Percentiles rank a stretch among this genome's conserved stretches.
Conservation (phyloP, 2,329 filamentous ascomycete species). For the Nothomitra cinnamomea region DNA sequence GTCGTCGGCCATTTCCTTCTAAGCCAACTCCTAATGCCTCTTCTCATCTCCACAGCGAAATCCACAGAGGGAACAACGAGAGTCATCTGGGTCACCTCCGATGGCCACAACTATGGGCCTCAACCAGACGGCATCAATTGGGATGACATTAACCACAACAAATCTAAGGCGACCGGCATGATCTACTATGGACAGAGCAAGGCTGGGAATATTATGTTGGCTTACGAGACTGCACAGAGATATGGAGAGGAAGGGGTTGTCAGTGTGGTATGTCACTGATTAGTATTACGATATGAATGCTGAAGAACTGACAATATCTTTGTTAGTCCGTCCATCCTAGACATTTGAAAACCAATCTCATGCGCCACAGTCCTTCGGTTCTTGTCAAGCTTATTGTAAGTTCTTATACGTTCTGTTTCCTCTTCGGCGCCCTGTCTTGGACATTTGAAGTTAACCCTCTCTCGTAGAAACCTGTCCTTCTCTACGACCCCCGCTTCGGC, state of each 20-base stretch:
- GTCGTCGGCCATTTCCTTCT: constrained; percentile 5
- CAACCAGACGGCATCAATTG: constrained; percentile 3
- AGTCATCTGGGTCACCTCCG: constrained; percentile 3
- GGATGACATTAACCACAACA: not conserved
- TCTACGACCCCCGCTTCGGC: constrained; percentile 2
- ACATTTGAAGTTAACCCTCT: not conserved
- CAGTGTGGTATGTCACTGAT: not conserved
- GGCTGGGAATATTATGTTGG: constrained; percentile 4
- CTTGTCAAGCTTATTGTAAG: not conserved
- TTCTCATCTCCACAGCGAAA: not conserved
- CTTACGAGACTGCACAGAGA: not conserved
- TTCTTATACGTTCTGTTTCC: not conserved
- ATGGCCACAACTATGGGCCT: not conserved
- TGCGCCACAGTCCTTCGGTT: not conserved
- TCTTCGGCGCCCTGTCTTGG: too few relatives aligned
- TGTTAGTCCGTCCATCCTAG: not conserved
- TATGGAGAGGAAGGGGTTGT: not conserved
- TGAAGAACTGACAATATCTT: not conserved
- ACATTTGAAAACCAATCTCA: not conserved
- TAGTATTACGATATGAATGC: not conserved
- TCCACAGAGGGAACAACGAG: not conserved
- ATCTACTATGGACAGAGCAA: constrained; percentile 4
- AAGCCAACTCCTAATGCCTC: constrained; percentile 3
- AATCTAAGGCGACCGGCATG: not conserved
- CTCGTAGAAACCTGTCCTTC: not conserved